Conservation (phyloP, 768 basidiomycete species). For the Mycena indigotica region DNA sequence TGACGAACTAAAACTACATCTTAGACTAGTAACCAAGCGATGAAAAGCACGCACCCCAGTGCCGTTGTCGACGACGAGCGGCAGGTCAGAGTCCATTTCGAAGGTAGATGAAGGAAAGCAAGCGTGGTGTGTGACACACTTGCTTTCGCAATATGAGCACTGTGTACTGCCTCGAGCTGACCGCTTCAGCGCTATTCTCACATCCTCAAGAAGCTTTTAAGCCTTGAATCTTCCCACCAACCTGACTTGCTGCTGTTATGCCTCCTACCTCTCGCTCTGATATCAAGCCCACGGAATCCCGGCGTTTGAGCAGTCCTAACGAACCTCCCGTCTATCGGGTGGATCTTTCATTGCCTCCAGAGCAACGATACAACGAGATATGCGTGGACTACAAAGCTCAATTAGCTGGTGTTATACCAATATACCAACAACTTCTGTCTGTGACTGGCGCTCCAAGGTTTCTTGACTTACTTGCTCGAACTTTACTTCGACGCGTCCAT, state of each 20-base stretch:
- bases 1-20: constrained; percentile 69
- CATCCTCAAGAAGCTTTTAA: background rate
- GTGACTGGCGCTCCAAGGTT: constrained; percentile 29
- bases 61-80: constrained; percentile 85
- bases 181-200: background rate
- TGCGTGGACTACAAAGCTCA: constrained; percentile 33
- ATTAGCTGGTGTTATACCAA: constrained; percentile 27
- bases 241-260: constrained; percentile 9
- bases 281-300: background rate
- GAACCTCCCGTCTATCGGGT: constrained; percentile 33
- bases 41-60: constrained; percentile 65
- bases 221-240: background rate
- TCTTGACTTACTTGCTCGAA: constrained; percentile 28
- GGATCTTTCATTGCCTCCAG: constrained; percentile 36
- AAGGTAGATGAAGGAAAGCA: background rate
- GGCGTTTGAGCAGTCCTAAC: constrained; percentile 12
- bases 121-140: constrained; percentile 3
- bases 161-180: background rate
- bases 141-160: too few relatives aligned
- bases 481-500: constrained; percentile 32
- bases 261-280: constrained; percentile 18
- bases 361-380: constrained; percentile 32
- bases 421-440: constrained; percentile 33
- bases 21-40: background rate
- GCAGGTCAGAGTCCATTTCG: constrained; percentile 49